Evolutionary conservation across 306 rosid species (phyloP), one percentile per base, ranked within the genome.

Genomic region (Comarum palustre): DNA sequence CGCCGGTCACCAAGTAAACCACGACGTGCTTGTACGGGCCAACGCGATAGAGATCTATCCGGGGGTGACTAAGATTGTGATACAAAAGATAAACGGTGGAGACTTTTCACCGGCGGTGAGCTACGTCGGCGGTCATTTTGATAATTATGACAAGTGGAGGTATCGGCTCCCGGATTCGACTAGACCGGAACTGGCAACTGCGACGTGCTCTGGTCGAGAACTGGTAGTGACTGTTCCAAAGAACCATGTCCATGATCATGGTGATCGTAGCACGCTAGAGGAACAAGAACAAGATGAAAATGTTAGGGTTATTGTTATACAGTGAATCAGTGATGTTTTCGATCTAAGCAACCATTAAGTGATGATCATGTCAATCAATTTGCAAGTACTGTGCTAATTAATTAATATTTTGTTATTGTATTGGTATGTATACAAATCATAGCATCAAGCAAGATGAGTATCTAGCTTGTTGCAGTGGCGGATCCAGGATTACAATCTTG

Each of bases 141-240:
- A 34, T 34, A 34, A 38, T 38, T 6, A 38, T 39, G 85, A 81
- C 67, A 50, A 66, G 0, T 82, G 89, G 87, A 77, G 92, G 73
- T 87, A 71, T 70, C 66, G 89, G 1, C 85, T 87, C 4, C 92
- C 92, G 4, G 64, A 81, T 16, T 72, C 77, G 47, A 79, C 86
- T 5, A 72, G 73, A 69, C 92, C 84, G n/a, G 80, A 83, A 83
- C 68, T 75, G 84, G 83, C 86, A 3, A 74, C 65, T 31, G 87
- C 92, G 1, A 77, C 69, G 4, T 85, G 75, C 52, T 41, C 41
- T 42, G 86, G 83, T 1, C 84, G 81, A 14, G 80, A 85, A 69
- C 69, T 87, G 67, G 80, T 83, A 22, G 89, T 87, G 50, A 87
- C 83, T n/a, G 89, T 87, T 65, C 92, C 92, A 0, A 87, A 85